Base-by-base conservation (phyloP, 2,329 filamentous ascomycete species). In the Xylaria arbuscula region DNA sequence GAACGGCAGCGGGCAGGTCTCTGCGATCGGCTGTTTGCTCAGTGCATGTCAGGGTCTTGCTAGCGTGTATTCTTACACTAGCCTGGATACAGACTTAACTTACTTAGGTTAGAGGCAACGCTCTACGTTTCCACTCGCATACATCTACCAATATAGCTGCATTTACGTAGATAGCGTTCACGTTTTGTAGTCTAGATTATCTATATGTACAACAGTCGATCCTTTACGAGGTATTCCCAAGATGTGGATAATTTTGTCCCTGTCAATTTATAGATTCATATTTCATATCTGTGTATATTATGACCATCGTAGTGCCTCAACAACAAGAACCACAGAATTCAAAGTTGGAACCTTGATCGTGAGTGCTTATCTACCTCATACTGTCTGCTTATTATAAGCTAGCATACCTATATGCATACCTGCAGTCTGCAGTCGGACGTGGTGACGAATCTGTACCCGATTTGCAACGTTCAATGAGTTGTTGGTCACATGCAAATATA, bases 1-100 rank as follows among this genome's bases (percentile, higher is more conserved):
- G 48, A n/a, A 40, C 61, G 10, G 64, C 24, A 62, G 50, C 51
- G 56, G 62, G 62, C 66, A 66, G 56, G 50, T 62, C 38, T 57
- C 36, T 62, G 68, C 51, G 55, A 70, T 70, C 64, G 61, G 63
- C 55, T 28, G 3, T 66, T 56, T 62, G 64, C 24, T 32, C 24
- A 34, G 40, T 38, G 45, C 7, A 58, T 62, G 45, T 48, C 45
- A 48, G 45, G 45, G 45, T 24, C 45, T 9, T 22, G 19, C 19
- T 48, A 48, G 45, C 40, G 40, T 47, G 36, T 45, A n/a, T 9
- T 19, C 42, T 42, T n/a, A n/a, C 40, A 1, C 19, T 50, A 24
- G 19, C 28, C 22, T 13, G 19, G 6, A 5, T 19, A 47, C 42
- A 7, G 19, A 22, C 45, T 22, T 48, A 48, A 24, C 42, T 17